Evolutionary conservation across 2,329 filamentous ascomycete genomes (phyloP).

Genomic region (Claviceps cyperi): DNA sequence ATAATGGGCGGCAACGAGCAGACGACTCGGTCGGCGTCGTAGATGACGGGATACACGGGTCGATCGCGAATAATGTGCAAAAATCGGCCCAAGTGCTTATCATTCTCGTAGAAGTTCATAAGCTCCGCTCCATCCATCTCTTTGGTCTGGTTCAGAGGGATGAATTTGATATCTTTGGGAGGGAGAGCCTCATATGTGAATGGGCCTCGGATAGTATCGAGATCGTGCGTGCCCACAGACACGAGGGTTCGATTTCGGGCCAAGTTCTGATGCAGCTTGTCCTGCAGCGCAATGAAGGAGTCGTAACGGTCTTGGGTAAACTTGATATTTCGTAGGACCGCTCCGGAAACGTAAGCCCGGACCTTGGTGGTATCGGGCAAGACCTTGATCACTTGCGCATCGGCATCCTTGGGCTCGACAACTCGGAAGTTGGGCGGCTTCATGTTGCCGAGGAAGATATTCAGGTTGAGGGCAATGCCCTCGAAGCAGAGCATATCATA

Average conservation of each 20-base stretch:
- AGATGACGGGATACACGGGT: constrained; percentile 89
- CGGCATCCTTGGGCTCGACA: constrained; percentile 53
- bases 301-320: constrained; percentile 88
- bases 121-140: constrained; percentile 76
- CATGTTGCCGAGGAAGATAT: constrained; percentile 74
- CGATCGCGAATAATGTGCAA: constrained; percentile 90
- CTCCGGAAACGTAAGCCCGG: constrained; percentile 76
- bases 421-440: constrained; percentile 68
- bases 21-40: constrained; percentile 72
- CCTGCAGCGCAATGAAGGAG: constrained; percentile 93
- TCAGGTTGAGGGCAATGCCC: constrained; percentile 87
- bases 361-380: constrained; percentile 61
- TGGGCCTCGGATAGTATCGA: constrained; percentile 83
- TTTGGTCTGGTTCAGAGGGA: constrained; percentile 80
- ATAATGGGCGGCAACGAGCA: constrained; percentile 96
- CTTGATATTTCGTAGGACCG: constrained; percentile 77
- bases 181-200: constrained; percentile 92
- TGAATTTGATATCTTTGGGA: constrained; percentile 85
- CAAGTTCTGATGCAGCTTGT: constrained; percentile 94
- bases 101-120: constrained; percentile 91
- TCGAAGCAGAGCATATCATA: constrained; percentile 95
- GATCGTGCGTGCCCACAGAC: constrained; percentile 93
- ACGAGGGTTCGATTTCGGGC: constrained; percentile 86
- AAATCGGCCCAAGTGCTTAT: constrained; percentile 81
- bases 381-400: constrained; percentile 71